A percentile compares a stretch with the other conserved stretches of the same genome.
Conservation (phyloP, 2,329 filamentous ascomycete species). For the Dothideomycetes sp. region DNA sequence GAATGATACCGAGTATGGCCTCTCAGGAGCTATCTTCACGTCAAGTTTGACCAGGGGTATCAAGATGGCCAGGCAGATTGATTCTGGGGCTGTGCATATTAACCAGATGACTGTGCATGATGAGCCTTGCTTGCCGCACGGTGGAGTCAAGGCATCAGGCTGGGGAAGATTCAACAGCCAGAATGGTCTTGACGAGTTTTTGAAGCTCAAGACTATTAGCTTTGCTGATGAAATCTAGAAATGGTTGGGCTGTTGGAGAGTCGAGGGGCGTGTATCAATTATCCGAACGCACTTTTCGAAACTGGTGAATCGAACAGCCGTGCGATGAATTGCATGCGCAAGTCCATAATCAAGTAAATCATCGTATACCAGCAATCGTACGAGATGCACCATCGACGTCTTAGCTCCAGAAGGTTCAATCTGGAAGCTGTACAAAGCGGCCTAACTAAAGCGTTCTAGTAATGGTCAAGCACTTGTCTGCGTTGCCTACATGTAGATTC, state of each 20-base stretch:
- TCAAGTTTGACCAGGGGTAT: constrained; percentile 43
- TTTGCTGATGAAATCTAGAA: constrained; percentile 15
- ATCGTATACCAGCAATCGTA: too few species aligned
- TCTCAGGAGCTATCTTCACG: constrained; percentile 61
- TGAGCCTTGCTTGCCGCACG: constrained; percentile 36
- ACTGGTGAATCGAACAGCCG: too few species aligned
- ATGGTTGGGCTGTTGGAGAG: too few species aligned
- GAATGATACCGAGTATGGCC: constrained; percentile 62
- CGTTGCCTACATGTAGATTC: not conserved
- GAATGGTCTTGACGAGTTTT: constrained; percentile 36
- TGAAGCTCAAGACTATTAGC: constrained; percentile 25
- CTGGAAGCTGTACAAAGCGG: too few species aligned
- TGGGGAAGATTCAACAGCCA: constrained; percentile 36
- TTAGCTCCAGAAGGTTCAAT: too few species aligned
- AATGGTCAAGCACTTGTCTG: too few species aligned
- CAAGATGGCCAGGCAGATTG: constrained; percentile 29
- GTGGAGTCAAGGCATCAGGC: constrained; percentile 38
- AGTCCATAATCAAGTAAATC: too few species aligned
- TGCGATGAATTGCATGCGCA: too few species aligned
- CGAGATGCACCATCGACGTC: too few species aligned
- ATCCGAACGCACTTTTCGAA: too few species aligned
- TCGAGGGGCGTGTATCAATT: too few species aligned
- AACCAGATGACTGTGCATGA: constrained; percentile 37
- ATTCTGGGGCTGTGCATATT: constrained; percentile 49
- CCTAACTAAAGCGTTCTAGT: too few species aligned